Evolutionary conservation across 2,329 filamentous ascomycete species (phyloP), one percentile per base, ranked within the genome.

Genomic region (Diaporthe aspalathi): DNA sequence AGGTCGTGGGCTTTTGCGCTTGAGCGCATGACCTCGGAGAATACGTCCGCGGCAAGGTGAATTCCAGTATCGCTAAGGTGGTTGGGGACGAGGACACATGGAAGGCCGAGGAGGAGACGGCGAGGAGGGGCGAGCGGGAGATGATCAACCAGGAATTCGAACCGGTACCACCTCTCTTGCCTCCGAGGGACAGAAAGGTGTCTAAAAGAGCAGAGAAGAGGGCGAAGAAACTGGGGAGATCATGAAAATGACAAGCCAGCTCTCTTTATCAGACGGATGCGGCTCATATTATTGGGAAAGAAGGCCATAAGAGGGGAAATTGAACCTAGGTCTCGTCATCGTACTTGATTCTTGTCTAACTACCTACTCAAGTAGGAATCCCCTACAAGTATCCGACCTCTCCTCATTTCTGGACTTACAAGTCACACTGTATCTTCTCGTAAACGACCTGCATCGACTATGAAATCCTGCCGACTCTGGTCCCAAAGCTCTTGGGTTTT

Each of bases 141-240:
- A 57, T 57, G 66, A 38, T 57, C 29, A 68, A 68, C n/a, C 38
- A 68, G 16, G 35, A 47, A 12, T 24, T 57, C 5, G 66, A 57
- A 43, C 52, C 24, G 20, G 24, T 20, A 20, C 66, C 52, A 2
- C 43, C 43, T 57, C n/a, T 27, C 4, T 47, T 56, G 50, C 20
- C 50, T 20, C 52, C 7, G 12, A 49, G 66, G 24, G 22, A 22
- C 2, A 20, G 8, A 1, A 35, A 11, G 20, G 14, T 40, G 38
- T 27, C 22, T 16, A n/a, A 5, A 29, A 56, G 45, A 8, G 22
- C 27, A 6, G 16, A 35, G 5, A 35, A 20, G 22, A 11, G n/a
- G 20, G 35, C 2, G 40, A 38, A 14, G 27, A 47, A 16, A 43
- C 14, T 32, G n/a, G 17, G 27, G 16, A 50, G 27, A 8, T 47